A percentile compares a stretch with the other conserved stretches of the same genome.
Evolutionary conservation across 2,329 filamentous ascomycete species (phyloP).

Genomic region (Westerdykella ornata): DNA sequence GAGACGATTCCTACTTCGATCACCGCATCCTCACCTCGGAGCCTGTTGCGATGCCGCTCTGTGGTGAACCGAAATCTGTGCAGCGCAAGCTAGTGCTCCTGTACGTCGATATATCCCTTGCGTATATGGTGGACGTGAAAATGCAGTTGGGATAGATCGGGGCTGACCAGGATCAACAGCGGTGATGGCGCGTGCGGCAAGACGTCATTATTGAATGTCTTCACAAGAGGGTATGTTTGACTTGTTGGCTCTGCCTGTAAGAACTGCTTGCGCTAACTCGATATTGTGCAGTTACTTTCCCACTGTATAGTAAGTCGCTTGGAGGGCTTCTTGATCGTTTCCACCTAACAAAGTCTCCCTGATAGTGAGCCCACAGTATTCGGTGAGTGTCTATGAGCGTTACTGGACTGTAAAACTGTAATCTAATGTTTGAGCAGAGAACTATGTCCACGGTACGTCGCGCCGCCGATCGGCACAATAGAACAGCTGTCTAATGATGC

Average conservation of each 20-base stretch:
- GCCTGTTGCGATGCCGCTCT: conserved; percentile 40
- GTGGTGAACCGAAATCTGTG: conserved; percentile 61
- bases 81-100: conserved; percentile 95
- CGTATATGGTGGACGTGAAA: conserved; percentile 13
- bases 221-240: conserved; percentile 81
- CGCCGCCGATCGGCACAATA: background rate
- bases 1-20: conserved; percentile 17
- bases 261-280: conserved; percentile 1
- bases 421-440: conserved; percentile 53
- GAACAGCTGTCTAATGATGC: background rate
- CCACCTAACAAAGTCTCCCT: conserved; percentile 13
- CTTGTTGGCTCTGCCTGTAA: conserved; percentile 5
- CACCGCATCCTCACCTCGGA: conserved; percentile 10
- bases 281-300: conserved; percentile 71
- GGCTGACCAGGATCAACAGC: conserved; percentile 44
- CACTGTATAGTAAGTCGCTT: conserved; percentile 70
- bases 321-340: background rate
- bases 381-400: conserved; percentile 39
- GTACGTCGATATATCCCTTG: conserved; percentile 48
- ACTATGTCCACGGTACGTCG: conserved; percentile 86
- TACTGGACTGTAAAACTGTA: background rate
- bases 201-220: conserved; percentile 94
- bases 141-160: conserved; percentile 13
- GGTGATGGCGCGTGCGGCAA: conserved; percentile 96
- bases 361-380: conserved; percentile 85